A percentile compares a stretch with the other conserved stretches of the same genome.
These are phyloP conservation scores for Wickerhamomyces tratensis DNA, from an alignment of 805 yeast genomes.

Conservation along the genomic window DNA sequence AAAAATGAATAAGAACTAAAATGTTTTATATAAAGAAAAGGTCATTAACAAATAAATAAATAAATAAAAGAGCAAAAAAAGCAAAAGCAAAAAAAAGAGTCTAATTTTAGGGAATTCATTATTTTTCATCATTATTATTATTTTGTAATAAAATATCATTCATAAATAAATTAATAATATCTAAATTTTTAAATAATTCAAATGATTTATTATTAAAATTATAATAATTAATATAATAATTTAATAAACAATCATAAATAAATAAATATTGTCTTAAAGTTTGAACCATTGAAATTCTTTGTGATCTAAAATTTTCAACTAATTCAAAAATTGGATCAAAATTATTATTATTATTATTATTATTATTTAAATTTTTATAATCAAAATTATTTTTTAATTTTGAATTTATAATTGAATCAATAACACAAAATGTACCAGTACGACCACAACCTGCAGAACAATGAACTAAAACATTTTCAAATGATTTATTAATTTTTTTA, in stretches of 20 bases:
- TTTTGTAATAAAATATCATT: too few species aligned
- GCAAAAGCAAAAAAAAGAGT: too few species aligned
- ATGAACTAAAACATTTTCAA: slow-evolving; percentile 53
- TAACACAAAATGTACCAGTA: slow-evolving; percentile 79
- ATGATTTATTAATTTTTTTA: slow-evolving; percentile 12
- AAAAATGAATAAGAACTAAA: too few species aligned
- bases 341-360: too few species aligned
- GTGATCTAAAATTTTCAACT: slow-evolving; percentile 59
- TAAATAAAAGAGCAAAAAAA: too few species aligned
- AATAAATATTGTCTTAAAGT: slow-evolving; percentile 64
- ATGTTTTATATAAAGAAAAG: too few species aligned
- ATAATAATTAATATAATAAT: slow-evolving; percentile 13
- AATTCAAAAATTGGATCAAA: slow-evolving; percentile 51
- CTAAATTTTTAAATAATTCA: slow-evolving; percentile 6
- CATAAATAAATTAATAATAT: slow-evolving; percentile 3
- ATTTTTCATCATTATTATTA: too few species aligned
- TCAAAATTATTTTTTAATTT: slow-evolving; percentile 1
- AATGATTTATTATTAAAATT: slow-evolving; percentile 7
- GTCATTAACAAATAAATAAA: too few species aligned
- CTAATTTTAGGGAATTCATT: too few species aligned
- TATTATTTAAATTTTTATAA: slow-evolving; percentile 20
- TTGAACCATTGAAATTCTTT: slow-evolving; percentile 79
- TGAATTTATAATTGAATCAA: slow-evolving; percentile 46
- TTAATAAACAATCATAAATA: slow-evolving; percentile 52
- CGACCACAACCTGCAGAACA: slow-evolving; percentile 98